Percentiles rank a stretch among this genome's conserved stretches.
Conservation (phyloP, 2,329 filamentous ascomycete species). For the Neospermospora avenae region DNA sequence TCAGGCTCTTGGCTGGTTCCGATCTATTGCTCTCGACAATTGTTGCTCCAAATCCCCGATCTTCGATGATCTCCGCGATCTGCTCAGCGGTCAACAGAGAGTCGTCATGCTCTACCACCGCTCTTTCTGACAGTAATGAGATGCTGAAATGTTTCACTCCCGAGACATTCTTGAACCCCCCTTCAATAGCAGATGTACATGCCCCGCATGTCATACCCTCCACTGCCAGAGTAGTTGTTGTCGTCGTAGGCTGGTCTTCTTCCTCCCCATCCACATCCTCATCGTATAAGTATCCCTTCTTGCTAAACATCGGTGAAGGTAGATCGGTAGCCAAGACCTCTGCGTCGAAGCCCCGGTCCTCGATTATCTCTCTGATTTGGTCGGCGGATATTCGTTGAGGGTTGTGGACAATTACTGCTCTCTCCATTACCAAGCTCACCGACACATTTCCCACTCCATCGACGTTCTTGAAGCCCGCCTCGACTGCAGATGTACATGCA, state of each 20-base stretch:
- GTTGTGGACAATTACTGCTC: constrained; percentile 92
- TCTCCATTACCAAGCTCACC: constrained; percentile 90
- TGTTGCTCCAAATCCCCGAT: constrained; percentile 76
- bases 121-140: constrained; percentile 78
- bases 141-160: constrained; percentile 77
- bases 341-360: constrained; percentile 89
- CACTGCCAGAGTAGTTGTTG: constrained; percentile 73
- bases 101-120: constrained; percentile 78
- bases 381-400: constrained; percentile 70
- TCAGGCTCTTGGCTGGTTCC: constrained; percentile 34
- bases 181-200: constrained; percentile 81
- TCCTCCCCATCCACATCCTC: constrained; percentile 34
- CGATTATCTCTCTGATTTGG: constrained; percentile 77
- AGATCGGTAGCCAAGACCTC: constrained; percentile 81
- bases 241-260: constrained; percentile 37
- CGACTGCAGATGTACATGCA: constrained; percentile 92
- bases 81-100: constrained; percentile 48
- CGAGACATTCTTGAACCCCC: constrained; percentile 70
- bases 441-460: constrained; percentile 82
- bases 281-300: constrained; percentile 36
- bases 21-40: constrained; percentile 68
- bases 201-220: constrained; percentile 91
- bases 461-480: constrained; percentile 81
- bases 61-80: constrained; percentile 58
- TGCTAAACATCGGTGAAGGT: constrained; percentile 47